These are phyloP conservation scores for Diaporthe amygdali DNA, from an alignment of 2,329 filamentous ascomycete genomes.

Conservation along the genomic window DNA sequence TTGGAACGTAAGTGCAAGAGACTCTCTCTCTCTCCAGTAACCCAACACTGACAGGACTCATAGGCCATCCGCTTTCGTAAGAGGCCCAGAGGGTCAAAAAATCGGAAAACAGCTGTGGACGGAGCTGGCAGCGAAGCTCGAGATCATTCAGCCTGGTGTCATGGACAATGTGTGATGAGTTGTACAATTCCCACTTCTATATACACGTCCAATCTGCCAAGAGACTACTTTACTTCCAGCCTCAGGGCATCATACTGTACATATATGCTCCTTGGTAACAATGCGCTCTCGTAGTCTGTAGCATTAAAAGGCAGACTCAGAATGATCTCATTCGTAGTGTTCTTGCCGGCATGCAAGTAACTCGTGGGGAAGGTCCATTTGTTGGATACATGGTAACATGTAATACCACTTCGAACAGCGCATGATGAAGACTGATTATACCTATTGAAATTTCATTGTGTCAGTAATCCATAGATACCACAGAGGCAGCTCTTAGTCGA, in stretches of 20 bases:
- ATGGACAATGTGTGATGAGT: neutral
- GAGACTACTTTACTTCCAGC: conserved; percentile 54
- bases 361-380: conserved; percentile 62
- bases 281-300: conserved; percentile 62
- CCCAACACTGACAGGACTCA: neutral
- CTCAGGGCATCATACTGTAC: conserved; percentile 71
- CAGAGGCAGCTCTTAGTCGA: no score
- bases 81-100: neutral
- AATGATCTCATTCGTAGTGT: conserved; percentile 54
- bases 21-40: fast-evolving
- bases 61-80: neutral
- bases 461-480: neutral
- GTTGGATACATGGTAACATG: conserved; percentile 65
- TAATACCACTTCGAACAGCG: conserved; percentile 62
- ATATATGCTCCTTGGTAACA: conserved; percentile 61
- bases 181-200: neutral
- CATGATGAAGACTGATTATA: conserved; percentile 64
- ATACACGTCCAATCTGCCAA: neutral
- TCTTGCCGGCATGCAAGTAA: conserved; percentile 51
- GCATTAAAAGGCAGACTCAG: conserved; percentile 64
- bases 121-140: neutral
- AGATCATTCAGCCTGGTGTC: neutral
- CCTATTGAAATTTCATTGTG: conserved; percentile 30
- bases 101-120: neutral
- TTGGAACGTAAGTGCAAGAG: conserved; percentile 32